These are phyloP conservation scores for Talaromyces sp. DNA, from an alignment of 2,329 filamentous ascomycete species.

Conservation along the genomic window DNA sequence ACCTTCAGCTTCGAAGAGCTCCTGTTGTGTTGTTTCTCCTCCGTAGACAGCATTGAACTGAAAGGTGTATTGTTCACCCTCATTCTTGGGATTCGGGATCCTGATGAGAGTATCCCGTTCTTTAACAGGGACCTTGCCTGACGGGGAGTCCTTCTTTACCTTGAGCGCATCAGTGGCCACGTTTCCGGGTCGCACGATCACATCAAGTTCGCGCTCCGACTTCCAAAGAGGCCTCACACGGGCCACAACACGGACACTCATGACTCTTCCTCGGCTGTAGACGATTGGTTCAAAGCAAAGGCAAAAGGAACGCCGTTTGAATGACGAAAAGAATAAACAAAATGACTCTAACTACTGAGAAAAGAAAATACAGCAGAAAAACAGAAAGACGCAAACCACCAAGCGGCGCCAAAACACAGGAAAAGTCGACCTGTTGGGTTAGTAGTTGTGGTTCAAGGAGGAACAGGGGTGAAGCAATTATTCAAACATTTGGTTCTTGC, in stretches of 20 bases:
- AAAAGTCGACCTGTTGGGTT: background rate
- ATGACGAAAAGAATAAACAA: background rate
- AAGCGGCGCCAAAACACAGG: background rate
- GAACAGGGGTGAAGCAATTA: background rate
- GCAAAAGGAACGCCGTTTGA: background rate
- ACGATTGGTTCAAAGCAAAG: background rate
- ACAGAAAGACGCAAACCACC: background rate
- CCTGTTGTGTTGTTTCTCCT: constrained; percentile 71
- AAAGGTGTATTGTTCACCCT: constrained; percentile 84
- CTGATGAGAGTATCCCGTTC: constrained; percentile 65
- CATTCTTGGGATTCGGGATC: constrained; percentile 92
- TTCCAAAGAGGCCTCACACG: constrained; percentile 83
- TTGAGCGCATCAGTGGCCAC: constrained; percentile 17
- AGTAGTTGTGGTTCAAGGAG: background rate
- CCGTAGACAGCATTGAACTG: constrained; percentile 93
- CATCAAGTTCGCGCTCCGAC: constrained; percentile 78
- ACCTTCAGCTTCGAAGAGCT: constrained; percentile 87
- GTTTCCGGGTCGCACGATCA: constrained; percentile 67
- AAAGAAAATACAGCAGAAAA: constrained; percentile 5
- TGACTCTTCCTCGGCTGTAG: constrained; percentile 19
- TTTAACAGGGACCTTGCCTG: constrained; percentile 31
- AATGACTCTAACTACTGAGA: constrained; percentile 4
- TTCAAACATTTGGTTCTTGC: background rate
- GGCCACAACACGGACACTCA: constrained; percentile 75
- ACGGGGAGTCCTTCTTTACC: constrained; percentile 23